Evolutionary conservation across 148 eudicot genomes (phyloP), one percentile per base, ranked within the genome.

Genomic region (Rhododendron simsii): DNA sequence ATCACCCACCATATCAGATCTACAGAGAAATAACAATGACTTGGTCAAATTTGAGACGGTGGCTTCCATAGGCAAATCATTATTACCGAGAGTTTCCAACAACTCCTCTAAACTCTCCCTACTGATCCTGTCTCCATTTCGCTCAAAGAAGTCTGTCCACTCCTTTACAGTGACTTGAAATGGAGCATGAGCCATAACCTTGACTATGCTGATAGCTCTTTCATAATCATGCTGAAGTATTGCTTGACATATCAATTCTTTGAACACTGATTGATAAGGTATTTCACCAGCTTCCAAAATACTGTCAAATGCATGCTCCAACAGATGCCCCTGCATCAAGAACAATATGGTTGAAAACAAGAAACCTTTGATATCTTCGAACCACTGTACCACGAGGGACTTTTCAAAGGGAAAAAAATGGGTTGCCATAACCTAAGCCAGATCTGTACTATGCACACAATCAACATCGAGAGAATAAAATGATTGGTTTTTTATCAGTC

Each of bases 251-350:
- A 93, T 85, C 92, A 95, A 92, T 92, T 97, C 98, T 41, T 88
- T 86, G 87, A 95, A 97, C 48, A 94, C 82, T n/a, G 89, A 84
- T 55, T 86, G 78, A 84, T 87, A 88, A 44, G 99, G 99, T 82
- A 96, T 91, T 89, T 94, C 93, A 86, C 95, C 98, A 59, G 91
- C 95, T 87, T 94, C 98, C 90, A 96, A 85, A 80, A 90, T 90
- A 15, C 89, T 77, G 83, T 94, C 94, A 86, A 96, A 94, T 78
- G 95, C 91, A 93, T 96, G 98, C 87, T 96, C 95, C 92, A 96
- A 85, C 86, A 95, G 85, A 92, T 93, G 87, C 89, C 92, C 87
- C 99, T 96, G 93, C 88, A 87, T 55, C 57, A 81, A 59, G 78
- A 35, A 39, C 15, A 73, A 8, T 26, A 74, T 30, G 63, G 78